phyloP scores from a whole-genome alignment of 2,329 filamentous ascomycete genomes.

The Aphanoascus verrucosus region DNA sequence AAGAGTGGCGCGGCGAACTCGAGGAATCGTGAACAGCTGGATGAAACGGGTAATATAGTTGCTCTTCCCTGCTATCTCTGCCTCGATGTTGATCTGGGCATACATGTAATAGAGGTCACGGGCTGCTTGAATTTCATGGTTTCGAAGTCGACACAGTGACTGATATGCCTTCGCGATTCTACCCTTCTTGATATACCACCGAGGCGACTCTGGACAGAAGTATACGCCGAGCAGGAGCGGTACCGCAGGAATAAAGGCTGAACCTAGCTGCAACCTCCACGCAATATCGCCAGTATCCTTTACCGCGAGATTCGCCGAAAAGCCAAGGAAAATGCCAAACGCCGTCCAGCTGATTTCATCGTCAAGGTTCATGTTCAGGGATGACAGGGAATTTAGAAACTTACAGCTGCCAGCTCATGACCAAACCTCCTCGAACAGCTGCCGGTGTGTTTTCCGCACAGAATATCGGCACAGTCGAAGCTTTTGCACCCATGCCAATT shows the following conservation, averaged over 20 bases:
- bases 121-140: constrained; percentile 49
- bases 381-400: constrained; percentile 13
- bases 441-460: constrained; percentile 48
- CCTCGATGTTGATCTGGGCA: constrained; percentile 41
- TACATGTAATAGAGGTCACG: constrained; percentile 54
- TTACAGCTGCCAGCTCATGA: constrained; percentile 45
- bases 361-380: constrained; percentile 20
- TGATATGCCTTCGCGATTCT: constrained; percentile 51
- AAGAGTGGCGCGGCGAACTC: constrained; percentile 52
- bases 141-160: constrained; percentile 48
- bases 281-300: constrained; percentile 48
- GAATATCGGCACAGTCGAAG: constrained; percentile 46
- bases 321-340: constrained; percentile 57
- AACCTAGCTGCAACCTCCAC: constrained; percentile 55
- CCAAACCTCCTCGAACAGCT: constrained; percentile 45
- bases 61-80: constrained; percentile 33
- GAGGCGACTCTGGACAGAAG: constrained; percentile 54
- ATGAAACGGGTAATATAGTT: constrained; percentile 53
- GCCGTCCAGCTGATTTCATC: constrained; percentile 37
- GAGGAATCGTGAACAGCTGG: constrained; percentile 41
- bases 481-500: constrained; percentile 52
- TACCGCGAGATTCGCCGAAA: constrained; percentile 54
- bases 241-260: constrained; percentile 54
- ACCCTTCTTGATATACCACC: constrained; percentile 58
- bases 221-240: constrained; percentile 49